phyloP scores from a whole-genome alignment of 2,329 filamentous ascomycete genomes.

The Dothideomycetes sp. region DNA sequence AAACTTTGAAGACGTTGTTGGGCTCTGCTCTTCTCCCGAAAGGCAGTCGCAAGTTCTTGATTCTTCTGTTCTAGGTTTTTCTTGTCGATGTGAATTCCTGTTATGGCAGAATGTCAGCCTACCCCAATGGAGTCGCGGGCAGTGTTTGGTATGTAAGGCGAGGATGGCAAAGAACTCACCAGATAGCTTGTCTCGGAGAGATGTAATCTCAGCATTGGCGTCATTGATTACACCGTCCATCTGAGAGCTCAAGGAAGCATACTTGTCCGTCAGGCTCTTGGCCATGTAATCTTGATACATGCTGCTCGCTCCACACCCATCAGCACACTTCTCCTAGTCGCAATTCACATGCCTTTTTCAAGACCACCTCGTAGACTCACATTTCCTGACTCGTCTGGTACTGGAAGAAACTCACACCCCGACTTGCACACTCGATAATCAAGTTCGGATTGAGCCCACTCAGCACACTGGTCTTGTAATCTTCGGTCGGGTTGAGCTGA shows the following conservation, averaged over 20 bases:
- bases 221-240: slow-evolving; percentile 65
- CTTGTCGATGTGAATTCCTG: slow-evolving; percentile 50
- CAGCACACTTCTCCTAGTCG: no score
- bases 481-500: slow-evolving; percentile 67
- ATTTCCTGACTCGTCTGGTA: slow-evolving; percentile 81
- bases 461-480: slow-evolving; percentile 79
- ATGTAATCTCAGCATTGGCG: slow-evolving; percentile 61
- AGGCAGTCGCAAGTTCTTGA: slow-evolving; percentile 55
- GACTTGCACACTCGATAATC: slow-evolving; percentile 77
- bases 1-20: slow-evolving; percentile 53
- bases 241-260: slow-evolving; percentile 49
- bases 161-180: slow-evolving; percentile 32
- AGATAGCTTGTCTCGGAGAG: slow-evolving; percentile 52
- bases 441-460: slow-evolving; percentile 70
- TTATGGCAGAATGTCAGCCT: slow-evolving; percentile 7
- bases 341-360: background rate
- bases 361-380: slow-evolving; percentile 33
- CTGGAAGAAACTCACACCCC: slow-evolving; percentile 72
- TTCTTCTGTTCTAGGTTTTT: slow-evolving; percentile 58
- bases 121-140: background rate
- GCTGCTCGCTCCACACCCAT: no score
- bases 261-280: slow-evolving; percentile 63
- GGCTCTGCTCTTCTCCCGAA: slow-evolving; percentile 60
- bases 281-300: slow-evolving; percentile 68
- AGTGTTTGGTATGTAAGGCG: background rate